These are phyloP conservation scores for Cytospora piceicola DNA, from an alignment of 2,329 filamentous ascomycete genomes.

Conservation along the genomic window DNA sequence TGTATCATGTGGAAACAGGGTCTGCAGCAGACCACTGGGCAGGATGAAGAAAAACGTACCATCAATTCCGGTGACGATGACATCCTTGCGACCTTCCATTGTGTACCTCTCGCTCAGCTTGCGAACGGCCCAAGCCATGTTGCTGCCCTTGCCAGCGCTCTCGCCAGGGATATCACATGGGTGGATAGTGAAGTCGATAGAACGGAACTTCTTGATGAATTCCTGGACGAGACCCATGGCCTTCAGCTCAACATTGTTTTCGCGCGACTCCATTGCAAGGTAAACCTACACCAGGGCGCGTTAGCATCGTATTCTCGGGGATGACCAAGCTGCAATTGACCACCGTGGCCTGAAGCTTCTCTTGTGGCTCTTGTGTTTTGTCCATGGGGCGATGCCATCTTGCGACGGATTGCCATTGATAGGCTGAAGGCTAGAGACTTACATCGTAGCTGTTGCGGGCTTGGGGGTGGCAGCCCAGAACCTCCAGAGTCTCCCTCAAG, in stretches of 20 bases:
- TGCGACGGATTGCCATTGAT: neutral
- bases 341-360: constrained; percentile 20
- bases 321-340: constrained; percentile 25
- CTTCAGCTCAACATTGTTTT: constrained; percentile 63
- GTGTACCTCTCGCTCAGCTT: constrained; percentile 66
- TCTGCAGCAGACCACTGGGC: constrained; percentile 8
- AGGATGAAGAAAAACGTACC: constrained; percentile 52
- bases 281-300: constrained; percentile 56
- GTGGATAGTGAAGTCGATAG: constrained; percentile 70
- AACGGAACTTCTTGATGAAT: constrained; percentile 67
- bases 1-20: constrained; percentile 33
- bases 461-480: constrained; percentile 68
- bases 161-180: constrained; percentile 68
- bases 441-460: constrained; percentile 71
- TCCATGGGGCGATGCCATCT: neutral
- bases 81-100: constrained; percentile 57
- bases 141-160: constrained; percentile 75
- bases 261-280: constrained; percentile 73
- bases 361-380: neutral
- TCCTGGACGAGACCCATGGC: constrained; percentile 64
- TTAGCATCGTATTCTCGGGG: constrained; percentile 28
- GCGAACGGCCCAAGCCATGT: constrained; percentile 71
- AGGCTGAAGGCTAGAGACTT: constrained; percentile 42
- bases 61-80: constrained; percentile 73
- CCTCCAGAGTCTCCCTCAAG: constrained; percentile 68